Evolutionary conservation across 768 basidiomycete species (phyloP).

Genomic region (Boletus coccyginus): DNA sequence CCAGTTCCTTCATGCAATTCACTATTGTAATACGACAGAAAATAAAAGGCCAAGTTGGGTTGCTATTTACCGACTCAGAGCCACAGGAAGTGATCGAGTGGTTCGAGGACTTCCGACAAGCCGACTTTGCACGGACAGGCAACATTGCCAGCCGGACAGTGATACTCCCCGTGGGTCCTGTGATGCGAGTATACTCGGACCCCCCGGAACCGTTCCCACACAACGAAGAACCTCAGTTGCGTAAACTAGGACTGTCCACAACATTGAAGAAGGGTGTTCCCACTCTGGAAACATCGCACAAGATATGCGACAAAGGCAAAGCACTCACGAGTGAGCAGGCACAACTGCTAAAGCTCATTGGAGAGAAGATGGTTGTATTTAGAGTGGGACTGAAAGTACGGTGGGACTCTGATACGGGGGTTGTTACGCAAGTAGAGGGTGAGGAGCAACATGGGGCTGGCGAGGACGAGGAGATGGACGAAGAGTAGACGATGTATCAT

Average conservation of each 20-base stretch:
- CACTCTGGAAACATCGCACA: constrained; percentile 74
- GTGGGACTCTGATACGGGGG: constrained; percentile 69
- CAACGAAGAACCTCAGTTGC: constrained; percentile 94
- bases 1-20: constrained; percentile 2
- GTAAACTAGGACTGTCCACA: constrained; percentile 87
- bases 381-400: constrained; percentile 65
- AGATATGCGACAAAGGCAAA: constrained; percentile 81
- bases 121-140: constrained; percentile 90
- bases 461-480: constrained; percentile 50
- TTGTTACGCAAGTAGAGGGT: constrained; percentile 59
- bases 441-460: constrained; percentile 35
- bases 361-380: constrained; percentile 86
- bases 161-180: constrained; percentile 76
- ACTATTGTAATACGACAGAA: constrained; percentile 46
- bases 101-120: constrained; percentile 88
- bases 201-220: constrained; percentile 91
- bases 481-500: constrained; percentile 33
- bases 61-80: constrained; percentile 88
- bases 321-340: constrained; percentile 82
- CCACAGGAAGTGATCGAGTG: constrained; percentile 92
- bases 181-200: constrained; percentile 76
- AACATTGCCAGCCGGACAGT: constrained; percentile 76
- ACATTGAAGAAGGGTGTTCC: constrained; percentile 86
- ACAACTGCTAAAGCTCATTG: constrained; percentile 88
- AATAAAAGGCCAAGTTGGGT: constrained; percentile 92